These are phyloP conservation scores for Skeletonema grethae DNA, from an alignment of 108 stramenopile species.

Conservation along the genomic window DNA sequence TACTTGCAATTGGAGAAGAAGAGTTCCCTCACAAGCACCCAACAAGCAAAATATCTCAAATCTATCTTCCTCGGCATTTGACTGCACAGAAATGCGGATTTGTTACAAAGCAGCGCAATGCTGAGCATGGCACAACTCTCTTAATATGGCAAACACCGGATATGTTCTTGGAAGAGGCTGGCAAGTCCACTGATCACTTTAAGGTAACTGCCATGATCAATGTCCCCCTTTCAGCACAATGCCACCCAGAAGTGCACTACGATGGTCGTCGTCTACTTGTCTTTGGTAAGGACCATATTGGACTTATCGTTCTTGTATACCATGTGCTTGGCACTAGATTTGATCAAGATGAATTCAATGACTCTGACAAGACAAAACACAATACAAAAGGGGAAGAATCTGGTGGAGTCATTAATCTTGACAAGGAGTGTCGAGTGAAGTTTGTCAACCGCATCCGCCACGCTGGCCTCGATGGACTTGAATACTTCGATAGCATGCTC, in stretches of 20 bases:
- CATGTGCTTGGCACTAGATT: constrained; percentile 49
- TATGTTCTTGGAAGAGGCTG: constrained; percentile 7
- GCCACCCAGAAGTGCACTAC: constrained; percentile 54
- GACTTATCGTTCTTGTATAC: constrained; percentile 64
- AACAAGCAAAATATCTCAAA: constrained; percentile 36
- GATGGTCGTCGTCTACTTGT: constrained; percentile 70
- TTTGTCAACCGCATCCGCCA: constrained; percentile 69
- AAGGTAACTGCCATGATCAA: constrained; percentile 56
- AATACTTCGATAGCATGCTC: constrained; percentile 56
- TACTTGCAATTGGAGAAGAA: constrained; percentile 14
- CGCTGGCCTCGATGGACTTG: constrained; percentile 61
- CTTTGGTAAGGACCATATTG: constrained; percentile 74
- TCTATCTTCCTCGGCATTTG: constrained; percentile 49
- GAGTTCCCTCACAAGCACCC: constrained; percentile 47
- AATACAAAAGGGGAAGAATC: constrained; percentile 26
- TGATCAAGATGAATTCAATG: constrained; percentile 30
- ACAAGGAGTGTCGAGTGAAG: constrained; percentile 16
- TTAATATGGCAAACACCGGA: constrained; percentile 51
- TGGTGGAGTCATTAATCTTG: constrained; percentile 40
- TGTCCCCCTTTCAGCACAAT: constrained; percentile 54
- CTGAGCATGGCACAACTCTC: constrained; percentile 51
- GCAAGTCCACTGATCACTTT: constrained; percentile 20
- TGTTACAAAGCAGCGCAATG: constrained; percentile 60
- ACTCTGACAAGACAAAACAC: not conserved
- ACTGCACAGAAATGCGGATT: constrained; percentile 56